Conservation (phyloP, 345 rosid species). For the Geranium brycei region DNA sequence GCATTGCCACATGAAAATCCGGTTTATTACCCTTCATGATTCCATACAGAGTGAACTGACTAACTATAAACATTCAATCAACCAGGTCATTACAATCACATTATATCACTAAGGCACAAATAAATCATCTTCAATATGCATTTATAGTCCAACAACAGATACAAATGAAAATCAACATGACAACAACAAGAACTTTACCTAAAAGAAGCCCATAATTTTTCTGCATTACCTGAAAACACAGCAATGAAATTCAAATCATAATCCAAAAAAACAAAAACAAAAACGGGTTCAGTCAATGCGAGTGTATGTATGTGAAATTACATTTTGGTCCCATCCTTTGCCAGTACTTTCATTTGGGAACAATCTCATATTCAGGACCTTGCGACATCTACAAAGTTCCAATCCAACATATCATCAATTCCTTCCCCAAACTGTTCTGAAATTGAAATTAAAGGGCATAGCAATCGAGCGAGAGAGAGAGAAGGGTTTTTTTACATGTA, state of each 20-base stretch:
- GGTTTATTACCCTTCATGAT: conserved; percentile 95
- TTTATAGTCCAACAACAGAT: conserved; percentile 1
- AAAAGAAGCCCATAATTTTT: conserved; percentile 54
- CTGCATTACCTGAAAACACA: conserved; percentile 69
- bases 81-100: no score
- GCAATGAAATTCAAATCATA: not conserved
- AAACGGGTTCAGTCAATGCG: not conserved
- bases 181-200: conserved; percentile 25
- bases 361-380: conserved; percentile 80
- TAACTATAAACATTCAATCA: conserved; percentile 34
- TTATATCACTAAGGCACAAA: no score
- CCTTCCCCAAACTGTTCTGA: not conserved
- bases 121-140: no score
- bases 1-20: conserved; percentile 90
- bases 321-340: conserved; percentile 81
- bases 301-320: conserved; percentile 10
- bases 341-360: conserved; percentile 68
- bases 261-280: not conserved
- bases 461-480: not conserved
- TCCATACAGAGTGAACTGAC: conserved; percentile 86
- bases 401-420: not conserved
- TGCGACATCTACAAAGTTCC: conserved; percentile 46
- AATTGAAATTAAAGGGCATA: not conserved
- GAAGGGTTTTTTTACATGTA: conserved; percentile 36
- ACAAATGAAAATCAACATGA: conserved; percentile 1